Conservation (phyloP, 73 alveolate species). For the Paramecium tetraurelia region DNA sequence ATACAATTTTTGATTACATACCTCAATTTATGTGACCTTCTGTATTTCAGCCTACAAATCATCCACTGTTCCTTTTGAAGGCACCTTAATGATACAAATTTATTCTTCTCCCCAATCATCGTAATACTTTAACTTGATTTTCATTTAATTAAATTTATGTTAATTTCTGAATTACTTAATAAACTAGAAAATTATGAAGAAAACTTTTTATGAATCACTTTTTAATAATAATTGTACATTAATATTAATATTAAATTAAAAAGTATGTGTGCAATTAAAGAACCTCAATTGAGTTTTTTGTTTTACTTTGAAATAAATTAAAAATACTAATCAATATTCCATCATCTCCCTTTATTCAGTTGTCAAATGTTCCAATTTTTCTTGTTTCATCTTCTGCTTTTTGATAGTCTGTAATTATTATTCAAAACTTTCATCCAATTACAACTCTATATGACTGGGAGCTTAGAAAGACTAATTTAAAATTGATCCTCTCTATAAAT, state of each 20-base stretch:
- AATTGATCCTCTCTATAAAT: neutral
- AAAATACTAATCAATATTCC: neutral
- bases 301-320: neutral
- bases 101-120: neutral
- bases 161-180: neutral
- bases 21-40: neutral
- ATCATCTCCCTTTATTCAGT: slow-evolving; percentile 29
- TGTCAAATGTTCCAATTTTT: slow-evolving; percentile 39
- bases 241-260: too few relatives aligned
- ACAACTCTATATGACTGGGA: slow-evolving; percentile 6
- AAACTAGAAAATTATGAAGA: neutral
- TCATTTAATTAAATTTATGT: neutral
- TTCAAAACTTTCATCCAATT: slow-evolving; percentile 37
- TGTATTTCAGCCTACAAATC: neutral
- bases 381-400: slow-evolving; percentile 2
- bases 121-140: neutral
- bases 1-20: neutral
- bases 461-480: slow-evolving; percentile 10
- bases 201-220: neutral
- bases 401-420: neutral
- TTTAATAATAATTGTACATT: too few relatives aligned
- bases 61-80: neutral
- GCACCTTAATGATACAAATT: neutral
- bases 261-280: too few relatives aligned
- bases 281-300: neutral